Evolutionary conservation across 2,329 filamentous ascomycete species (phyloP).

Genomic region (Fusarium praegraminearum): DNA sequence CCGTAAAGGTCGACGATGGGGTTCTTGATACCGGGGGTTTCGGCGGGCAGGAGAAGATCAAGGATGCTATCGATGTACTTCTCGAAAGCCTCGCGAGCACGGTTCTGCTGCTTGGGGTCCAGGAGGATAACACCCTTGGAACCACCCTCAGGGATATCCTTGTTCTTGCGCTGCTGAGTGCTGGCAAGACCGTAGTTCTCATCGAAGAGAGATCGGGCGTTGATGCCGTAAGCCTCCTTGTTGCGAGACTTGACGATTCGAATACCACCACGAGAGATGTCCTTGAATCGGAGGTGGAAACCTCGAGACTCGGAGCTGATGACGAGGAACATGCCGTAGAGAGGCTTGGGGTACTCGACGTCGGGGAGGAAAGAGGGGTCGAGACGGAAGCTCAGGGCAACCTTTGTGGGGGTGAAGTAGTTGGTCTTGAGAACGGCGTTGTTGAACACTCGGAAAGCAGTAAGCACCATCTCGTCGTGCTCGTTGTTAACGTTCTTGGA

Average conservation of each 20-base stretch:
- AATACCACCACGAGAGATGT: slow-evolving; percentile 96
- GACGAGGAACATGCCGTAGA: slow-evolving; percentile 99
- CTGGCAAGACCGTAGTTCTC: slow-evolving; percentile 99
- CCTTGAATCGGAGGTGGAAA: slow-evolving; percentile 97
- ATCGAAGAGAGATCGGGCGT: slow-evolving; percentile 94
- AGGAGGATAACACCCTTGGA: slow-evolving; percentile 98
- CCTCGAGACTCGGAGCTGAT: slow-evolving; percentile 97
- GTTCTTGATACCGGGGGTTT: slow-evolving; percentile 97
- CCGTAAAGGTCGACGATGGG: slow-evolving; percentile 96
- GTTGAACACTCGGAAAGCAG: slow-evolving; percentile 96
- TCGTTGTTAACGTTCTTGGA: slow-evolving; percentile 87
- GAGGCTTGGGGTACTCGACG: slow-evolving; percentile 90
- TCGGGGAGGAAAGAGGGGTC: slow-evolving; percentile 89
- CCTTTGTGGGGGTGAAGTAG: slow-evolving; percentile 97
- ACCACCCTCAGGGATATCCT: slow-evolving; percentile 98
- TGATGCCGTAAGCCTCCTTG: slow-evolving; percentile 95
- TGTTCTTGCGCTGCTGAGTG: slow-evolving; percentile 99
- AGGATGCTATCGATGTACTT: slow-evolving; percentile 99
- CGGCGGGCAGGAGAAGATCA: slow-evolving; percentile 89
- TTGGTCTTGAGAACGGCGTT: slow-evolving; percentile 95
- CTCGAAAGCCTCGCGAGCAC: slow-evolving; percentile 91
- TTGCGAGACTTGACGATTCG: slow-evolving; percentile 98
- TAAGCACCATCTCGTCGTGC: slow-evolving; percentile 98
- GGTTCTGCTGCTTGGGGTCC: slow-evolving; percentile 94
- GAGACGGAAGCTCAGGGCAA: slow-evolving; percentile 95